Percentiles rank a stretch among this genome's conserved stretches.
These are phyloP conservation scores for Ustilago shanxiensis DNA, from an alignment of 1,284 basidiomycete genomes.

Conservation along the genomic window DNA sequence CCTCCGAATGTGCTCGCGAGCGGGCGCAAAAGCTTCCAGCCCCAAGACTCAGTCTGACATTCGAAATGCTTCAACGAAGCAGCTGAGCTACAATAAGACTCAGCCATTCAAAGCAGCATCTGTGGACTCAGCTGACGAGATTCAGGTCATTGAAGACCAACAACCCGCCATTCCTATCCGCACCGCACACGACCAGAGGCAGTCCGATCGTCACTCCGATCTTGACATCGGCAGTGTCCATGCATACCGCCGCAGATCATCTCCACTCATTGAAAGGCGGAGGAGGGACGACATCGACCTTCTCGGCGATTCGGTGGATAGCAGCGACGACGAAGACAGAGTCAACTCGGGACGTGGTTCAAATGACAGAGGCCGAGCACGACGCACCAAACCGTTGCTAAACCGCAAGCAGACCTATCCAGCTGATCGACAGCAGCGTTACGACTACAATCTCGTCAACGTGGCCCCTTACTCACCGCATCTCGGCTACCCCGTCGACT, in stretches of 20 bases:
- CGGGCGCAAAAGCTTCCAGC: neutral
- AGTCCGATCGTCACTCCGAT: constrained; percentile 31
- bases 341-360: neutral
- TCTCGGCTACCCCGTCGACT: constrained; percentile 6
- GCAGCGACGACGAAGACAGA: constrained; percentile 22
- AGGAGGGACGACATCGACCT: constrained; percentile 31
- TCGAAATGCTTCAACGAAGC: neutral
- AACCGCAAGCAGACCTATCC: constrained; percentile 11
- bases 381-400: constrained; percentile 27
- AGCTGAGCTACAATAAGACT: neutral
- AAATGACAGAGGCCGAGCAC: constrained; percentile 23
- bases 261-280: constrained; percentile 29
- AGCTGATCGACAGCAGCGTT: constrained; percentile 9
- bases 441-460: constrained; percentile 1
- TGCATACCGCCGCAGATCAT: constrained; percentile 14
- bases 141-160: constrained; percentile 43
- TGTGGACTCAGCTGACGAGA: constrained; percentile 28
- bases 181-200: neutral
- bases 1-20: constrained; percentile 10
- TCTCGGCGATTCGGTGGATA: constrained; percentile 26
- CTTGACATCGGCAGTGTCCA: constrained; percentile 44
- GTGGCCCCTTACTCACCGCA: neutral
- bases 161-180: constrained; percentile 39
- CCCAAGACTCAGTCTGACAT: neutral
- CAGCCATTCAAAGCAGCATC: neutral